phyloP scores from a whole-genome alignment of 2,329 filamentous ascomycete genomes.

The Amylocarpus encephaloides region DNA sequence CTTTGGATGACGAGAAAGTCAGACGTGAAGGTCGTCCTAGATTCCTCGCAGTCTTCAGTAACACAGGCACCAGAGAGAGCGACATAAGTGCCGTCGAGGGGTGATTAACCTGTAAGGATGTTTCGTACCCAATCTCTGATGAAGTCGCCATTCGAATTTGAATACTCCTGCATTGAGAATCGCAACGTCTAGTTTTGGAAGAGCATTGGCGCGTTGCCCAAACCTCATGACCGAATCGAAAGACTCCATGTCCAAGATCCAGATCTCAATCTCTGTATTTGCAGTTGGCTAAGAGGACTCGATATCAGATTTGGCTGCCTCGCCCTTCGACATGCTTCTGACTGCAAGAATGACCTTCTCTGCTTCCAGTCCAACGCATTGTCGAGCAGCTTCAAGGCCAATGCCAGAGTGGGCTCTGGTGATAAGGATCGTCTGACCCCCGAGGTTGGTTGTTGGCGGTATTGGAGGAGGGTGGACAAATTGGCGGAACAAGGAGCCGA shows the following conservation, averaged over 20 bases:
- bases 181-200: slow-evolving; percentile 11
- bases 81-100: slow-evolving; percentile 6
- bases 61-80: background rate
- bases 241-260: slow-evolving; percentile 7
- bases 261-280: background rate
- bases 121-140: slow-evolving; percentile 1
- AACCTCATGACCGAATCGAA: slow-evolving; percentile 12
- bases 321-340: slow-evolving; percentile 33
- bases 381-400: slow-evolving; percentile 35
- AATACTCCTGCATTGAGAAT: slow-evolving; percentile 15
- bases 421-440: slow-evolving; percentile 32
- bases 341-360: slow-evolving; percentile 38
- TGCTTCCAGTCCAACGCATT: slow-evolving; percentile 31
- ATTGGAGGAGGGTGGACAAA: background rate
- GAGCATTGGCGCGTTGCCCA: background rate
- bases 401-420: slow-evolving; percentile 39
- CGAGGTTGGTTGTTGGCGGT: slow-evolving; percentile 12
- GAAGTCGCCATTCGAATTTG: slow-evolving; percentile 6
- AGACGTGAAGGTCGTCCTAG: background rate
- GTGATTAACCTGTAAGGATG: slow-evolving; percentile 5
- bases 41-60: background rate
- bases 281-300: background rate
- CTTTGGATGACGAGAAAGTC: background rate
- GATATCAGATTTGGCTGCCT: slow-evolving; percentile 30
- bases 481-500: too few species aligned